phyloP scores from a whole-genome alignment of 2,329 filamentous ascomycete species.

The Cryphonectria radicalis region DNA sequence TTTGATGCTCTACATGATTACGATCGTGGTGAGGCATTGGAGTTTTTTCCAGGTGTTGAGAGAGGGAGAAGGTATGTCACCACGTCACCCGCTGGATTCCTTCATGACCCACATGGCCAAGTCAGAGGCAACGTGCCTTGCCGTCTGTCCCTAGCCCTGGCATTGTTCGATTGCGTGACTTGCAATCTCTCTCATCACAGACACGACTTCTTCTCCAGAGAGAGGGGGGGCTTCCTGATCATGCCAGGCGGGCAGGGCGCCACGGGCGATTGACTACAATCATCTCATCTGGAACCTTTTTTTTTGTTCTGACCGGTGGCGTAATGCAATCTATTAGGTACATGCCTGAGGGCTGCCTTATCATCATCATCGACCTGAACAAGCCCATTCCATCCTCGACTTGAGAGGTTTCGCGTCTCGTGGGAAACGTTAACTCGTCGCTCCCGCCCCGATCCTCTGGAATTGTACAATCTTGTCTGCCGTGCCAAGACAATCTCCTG shows the following conservation, averaged over 20 bases:
- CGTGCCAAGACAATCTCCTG: constrained; percentile 46
- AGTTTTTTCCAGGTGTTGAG: constrained; percentile 33
- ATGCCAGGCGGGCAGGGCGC: neutral
- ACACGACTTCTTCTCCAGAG: neutral
- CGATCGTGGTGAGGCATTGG: constrained; percentile 29
- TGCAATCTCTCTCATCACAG: neutral
- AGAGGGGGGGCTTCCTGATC: neutral
- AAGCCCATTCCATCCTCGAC: constrained; percentile 42
- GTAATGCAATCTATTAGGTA: constrained; percentile 44
- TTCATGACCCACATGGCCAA: constrained; percentile 14
- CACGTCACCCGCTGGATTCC: constrained; percentile 1
- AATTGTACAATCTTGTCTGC: constrained; percentile 54
- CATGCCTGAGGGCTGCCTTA: constrained; percentile 45
- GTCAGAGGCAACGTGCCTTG: constrained; percentile 17
- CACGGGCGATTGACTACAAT: neutral
- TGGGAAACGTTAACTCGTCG: constrained; percentile 70
- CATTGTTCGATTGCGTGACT: constrained; percentile 6
- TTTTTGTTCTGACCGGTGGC: constrained; percentile 36
- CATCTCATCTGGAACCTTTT: constrained; percentile 11
- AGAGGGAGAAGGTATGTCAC: constrained; percentile 33
- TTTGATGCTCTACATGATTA: constrained; percentile 33
- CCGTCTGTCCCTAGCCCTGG: constrained; percentile 12
- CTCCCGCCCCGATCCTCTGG: constrained; percentile 56
- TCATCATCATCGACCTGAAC: constrained; percentile 39
- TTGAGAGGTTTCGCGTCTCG: constrained; percentile 47